phyloP scores from a whole-genome alignment of 2,329 filamentous ascomycete species.

The Lachnellula occidentalis region DNA sequence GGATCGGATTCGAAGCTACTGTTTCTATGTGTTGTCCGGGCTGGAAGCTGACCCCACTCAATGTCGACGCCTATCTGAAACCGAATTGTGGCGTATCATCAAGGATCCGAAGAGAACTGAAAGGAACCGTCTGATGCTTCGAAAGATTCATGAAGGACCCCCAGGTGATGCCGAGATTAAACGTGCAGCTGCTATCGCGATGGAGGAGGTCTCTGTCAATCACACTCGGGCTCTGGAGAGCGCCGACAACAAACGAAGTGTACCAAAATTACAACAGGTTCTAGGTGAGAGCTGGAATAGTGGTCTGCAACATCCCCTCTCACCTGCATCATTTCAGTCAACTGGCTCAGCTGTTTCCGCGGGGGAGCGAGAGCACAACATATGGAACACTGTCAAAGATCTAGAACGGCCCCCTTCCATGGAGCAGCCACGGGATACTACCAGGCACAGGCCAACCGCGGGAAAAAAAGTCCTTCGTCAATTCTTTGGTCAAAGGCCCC shows the following conservation, averaged over 20 bases:
- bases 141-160: slow-evolving; percentile 88
- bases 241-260: slow-evolving; percentile 67
- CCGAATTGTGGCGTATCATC: slow-evolving; percentile 85
- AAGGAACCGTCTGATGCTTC: slow-evolving; percentile 81
- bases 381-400: slow-evolving; percentile 53
- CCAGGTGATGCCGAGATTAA: slow-evolving; percentile 83
- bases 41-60: slow-evolving; percentile 75
- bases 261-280: slow-evolving; percentile 82
- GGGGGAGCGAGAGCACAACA: slow-evolving; percentile 60
- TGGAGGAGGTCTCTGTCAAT: slow-evolving; percentile 76
- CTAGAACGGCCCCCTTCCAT: slow-evolving; percentile 49
- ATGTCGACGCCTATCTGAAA: slow-evolving; percentile 77
- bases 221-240: slow-evolving; percentile 58
- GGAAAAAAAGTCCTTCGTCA: slow-evolving; percentile 61
- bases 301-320: slow-evolving; percentile 75
- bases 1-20: slow-evolving; percentile 90
- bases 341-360: slow-evolving; percentile 31
- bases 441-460: slow-evolving; percentile 16
- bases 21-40: slow-evolving; percentile 89
- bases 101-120: slow-evolving; percentile 81
- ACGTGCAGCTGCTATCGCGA: slow-evolving; percentile 80
- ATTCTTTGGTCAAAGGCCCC: slow-evolving; percentile 88
- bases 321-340: slow-evolving; percentile 63
- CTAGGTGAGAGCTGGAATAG: slow-evolving; percentile 83
- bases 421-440: slow-evolving; percentile 30